phyloP scores from a whole-genome alignment of 768 basidiomycete species.

The Boletus bicolor region DNA sequence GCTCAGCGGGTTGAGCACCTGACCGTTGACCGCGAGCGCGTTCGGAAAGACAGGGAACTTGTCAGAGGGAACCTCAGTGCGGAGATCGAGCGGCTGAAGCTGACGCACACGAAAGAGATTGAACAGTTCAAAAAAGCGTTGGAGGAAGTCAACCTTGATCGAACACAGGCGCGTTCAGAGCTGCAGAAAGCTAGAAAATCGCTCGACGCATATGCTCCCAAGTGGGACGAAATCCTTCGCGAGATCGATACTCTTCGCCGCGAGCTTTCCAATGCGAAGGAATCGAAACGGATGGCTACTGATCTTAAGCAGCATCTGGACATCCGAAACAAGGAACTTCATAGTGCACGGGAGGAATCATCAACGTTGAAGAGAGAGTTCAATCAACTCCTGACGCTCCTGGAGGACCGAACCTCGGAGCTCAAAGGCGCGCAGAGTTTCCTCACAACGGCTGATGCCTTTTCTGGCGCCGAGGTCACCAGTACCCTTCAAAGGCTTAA shows the following conservation, averaged over 20 bases:
- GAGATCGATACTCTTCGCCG: constrained; percentile 19
- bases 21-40: constrained; percentile 23
- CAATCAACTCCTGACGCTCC: constrained; percentile 26
- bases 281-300: constrained; percentile 1
- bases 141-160: constrained; percentile 24
- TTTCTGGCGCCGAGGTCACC: constrained; percentile 46
- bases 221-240: constrained; percentile 17
- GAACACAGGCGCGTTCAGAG: constrained; percentile 20
- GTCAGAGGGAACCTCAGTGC: constrained; percentile 8
- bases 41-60: constrained; percentile 24
- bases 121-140: constrained; percentile 21
- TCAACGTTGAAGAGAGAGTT: constrained; percentile 29
- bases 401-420: constrained; percentile 43
- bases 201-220: constrained; percentile 15
- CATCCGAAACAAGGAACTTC: constrained; percentile 20
- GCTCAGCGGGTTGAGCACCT: constrained; percentile 19
- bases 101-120: constrained; percentile 10
- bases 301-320: constrained; percentile 21
- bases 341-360: constrained; percentile 26
- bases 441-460: constrained; percentile 40
- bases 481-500: constrained; percentile 45
- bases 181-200: constrained; percentile 19
- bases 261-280: constrained; percentile 15
- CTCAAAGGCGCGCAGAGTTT: constrained; percentile 45
- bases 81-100: constrained; percentile 24